Evolutionary conservation across 768 basidiomycete genomes (phyloP).

Genomic region (Leccinum longicurvipes): DNA sequence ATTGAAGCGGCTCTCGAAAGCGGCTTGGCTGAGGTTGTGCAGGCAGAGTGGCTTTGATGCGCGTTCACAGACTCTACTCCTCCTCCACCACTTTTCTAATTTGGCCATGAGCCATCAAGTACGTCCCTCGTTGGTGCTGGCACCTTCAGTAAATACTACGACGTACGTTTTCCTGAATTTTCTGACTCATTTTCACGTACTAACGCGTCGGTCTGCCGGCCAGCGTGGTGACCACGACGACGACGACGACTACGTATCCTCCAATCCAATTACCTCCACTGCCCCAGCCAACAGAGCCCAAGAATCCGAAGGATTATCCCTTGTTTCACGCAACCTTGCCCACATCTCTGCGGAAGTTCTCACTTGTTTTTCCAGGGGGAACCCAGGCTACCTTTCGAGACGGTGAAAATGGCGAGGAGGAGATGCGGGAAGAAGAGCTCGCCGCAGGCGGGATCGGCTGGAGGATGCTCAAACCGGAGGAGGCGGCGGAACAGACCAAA

Average conservation of each 20-base stretch:
- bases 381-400: slow-evolving; percentile 77
- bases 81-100: slow-evolving; percentile 26
- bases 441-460: slow-evolving; percentile 65
- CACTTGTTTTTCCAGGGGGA: slow-evolving; percentile 78
- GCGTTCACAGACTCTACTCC: slow-evolving; percentile 25
- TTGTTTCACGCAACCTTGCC: slow-evolving; percentile 75
- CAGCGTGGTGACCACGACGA: slow-evolving; percentile 89
- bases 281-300: slow-evolving; percentile 66
- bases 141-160: slow-evolving; percentile 82
- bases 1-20: slow-evolving; percentile 26
- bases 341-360: slow-evolving; percentile 66
- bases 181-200: slow-evolving; percentile 2
- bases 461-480: slow-evolving; percentile 70
- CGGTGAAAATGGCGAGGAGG: slow-evolving; percentile 57
- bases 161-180: slow-evolving; percentile 49
- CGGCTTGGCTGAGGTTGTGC: slow-evolving; percentile 28
- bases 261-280: slow-evolving; percentile 80
- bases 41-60: slow-evolving; percentile 33
- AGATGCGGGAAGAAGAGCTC: slow-evolving; percentile 72
- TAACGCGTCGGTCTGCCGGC: slow-evolving; percentile 23
- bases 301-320: slow-evolving; percentile 78
- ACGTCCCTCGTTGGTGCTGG: slow-evolving; percentile 67
- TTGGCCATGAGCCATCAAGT: slow-evolving; percentile 57
- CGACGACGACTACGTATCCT: slow-evolving; percentile 85
- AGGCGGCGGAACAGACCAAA: slow-evolving; percentile 44